Base-by-base conservation (phyloP, 139 green algal species). In the Ostreobium quekettii region DNA sequence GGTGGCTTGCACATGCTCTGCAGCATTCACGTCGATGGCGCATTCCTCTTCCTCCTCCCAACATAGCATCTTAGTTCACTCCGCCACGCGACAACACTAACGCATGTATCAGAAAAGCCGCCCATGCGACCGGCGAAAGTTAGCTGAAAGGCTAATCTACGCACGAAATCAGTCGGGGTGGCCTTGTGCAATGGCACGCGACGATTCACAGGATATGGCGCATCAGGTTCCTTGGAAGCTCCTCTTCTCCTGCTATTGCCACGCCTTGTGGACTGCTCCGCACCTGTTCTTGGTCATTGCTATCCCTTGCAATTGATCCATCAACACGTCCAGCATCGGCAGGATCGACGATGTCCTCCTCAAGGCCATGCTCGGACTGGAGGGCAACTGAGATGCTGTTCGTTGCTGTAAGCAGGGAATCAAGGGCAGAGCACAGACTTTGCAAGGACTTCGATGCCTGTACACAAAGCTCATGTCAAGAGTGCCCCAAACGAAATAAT, bases 341-440 rank as follows among this genome's bases (percentile, higher is more conserved):
- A 19, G 19, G 42, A 53, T 53, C 42, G 19, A 19, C 15, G 42
- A 19, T 19, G 19, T 53, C 42, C 42, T 53, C 42, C 11, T 63
- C 56, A 33, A 33, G 1, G 1, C 61, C 35, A 0, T 82, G 76
- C 59, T 82, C 75, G 37, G 67, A 76, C 56, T 82, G 71, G 28
- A 85, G 74, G 11, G 77, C 74, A 1, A 69, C 69, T 4, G 80
- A 73, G 8, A 85, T 77, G 60, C 47, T 77, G 30, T 48, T 64
- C 3, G 80, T 75, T 38, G 80, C 77, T n/a, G 57, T 36, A 4
- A 66, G 66, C 37, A 85, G 60, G 22, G 36, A 61, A 36, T 72
- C 70, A 7, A 85, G 47, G 47, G 80, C 76, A 1, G 15, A 53
- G 0, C 37, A 56, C 29, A 69, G 36, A 38, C 66, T 19, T 26